Evolutionary conservation across 768 basidiomycete genomes (phyloP), one percentile per base, ranked within the genome.

Genomic region (Lentinula boryana): DNA sequence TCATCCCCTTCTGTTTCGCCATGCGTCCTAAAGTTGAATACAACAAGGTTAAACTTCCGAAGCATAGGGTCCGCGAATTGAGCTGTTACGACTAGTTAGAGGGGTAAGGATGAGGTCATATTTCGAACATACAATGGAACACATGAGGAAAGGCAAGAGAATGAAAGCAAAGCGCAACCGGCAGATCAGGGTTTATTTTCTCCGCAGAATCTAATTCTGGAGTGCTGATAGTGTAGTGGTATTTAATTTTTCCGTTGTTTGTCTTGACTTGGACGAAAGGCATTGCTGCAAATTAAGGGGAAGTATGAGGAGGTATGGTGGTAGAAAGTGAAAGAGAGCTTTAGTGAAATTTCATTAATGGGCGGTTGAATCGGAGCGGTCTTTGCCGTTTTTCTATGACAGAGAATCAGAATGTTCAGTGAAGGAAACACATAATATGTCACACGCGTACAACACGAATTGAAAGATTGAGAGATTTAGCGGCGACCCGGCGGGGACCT

Each of bases 31-130:
- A 60, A 27, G 38, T 60, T 49, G 38, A 60, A 60, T 18, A 49
- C 50, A 16, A 60, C 58, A 32, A 60, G 58, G 18, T 60, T 60
- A 31, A 60, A 60, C 31, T 52, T 60, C 40, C 58, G 48, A 21
- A 60, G 58, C 36, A 36, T 4, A 10, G 58, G 58, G 38, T 60
- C 58, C 35, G 50, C 58, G 23, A 60, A 60, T 41, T 60, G 58
- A 12, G 49, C 58, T 60, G 21, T 32, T 3, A 6, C 9, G 58
- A 41, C 13, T n/a, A 9, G 40, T 56, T 15, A 60, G 49, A 41
- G 10, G 32, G 12, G 15, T 23, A 21, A 58, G 6, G 31, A 18
- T 2, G 44, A 9, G 13, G 38, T 21, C 21, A 21, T 18, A 10
- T 7, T 9, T 13, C 27, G 23, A 32, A 35, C 58, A 32, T 51